Percentiles rank a stretch among this genome's conserved stretches.
These are phyloP conservation scores for Rickenella mellea DNA, from an alignment of 768 basidiomycete species.

Conservation along the genomic window DNA sequence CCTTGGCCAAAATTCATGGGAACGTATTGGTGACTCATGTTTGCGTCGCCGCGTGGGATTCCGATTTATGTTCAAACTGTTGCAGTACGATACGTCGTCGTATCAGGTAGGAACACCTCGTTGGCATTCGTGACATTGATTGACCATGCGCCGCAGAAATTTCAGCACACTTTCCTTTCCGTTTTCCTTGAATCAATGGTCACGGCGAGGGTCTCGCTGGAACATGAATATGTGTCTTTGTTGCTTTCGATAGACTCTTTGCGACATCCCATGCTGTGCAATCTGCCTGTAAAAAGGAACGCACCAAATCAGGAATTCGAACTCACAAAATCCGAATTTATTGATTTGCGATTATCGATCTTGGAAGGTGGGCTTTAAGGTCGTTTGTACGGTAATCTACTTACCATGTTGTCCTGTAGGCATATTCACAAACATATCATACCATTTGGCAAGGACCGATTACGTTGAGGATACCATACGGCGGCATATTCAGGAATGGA, in stretches of 20 bases:
- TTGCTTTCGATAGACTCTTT: conserved; percentile 51
- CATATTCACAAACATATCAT: conserved; percentile 34
- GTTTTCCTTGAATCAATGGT: conserved; percentile 45
- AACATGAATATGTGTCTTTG: conserved; percentile 47
- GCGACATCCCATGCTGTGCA: conserved; percentile 40
- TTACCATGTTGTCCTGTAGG: conserved; percentile 21
- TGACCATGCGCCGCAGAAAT: conserved; percentile 23
- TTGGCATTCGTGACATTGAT: background rate
- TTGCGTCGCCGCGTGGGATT: conserved; percentile 52
- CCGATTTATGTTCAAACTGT: conserved; percentile 46
- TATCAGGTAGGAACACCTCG: conserved; percentile 38
- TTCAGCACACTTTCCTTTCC: conserved; percentile 41
- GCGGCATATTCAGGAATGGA: conserved; percentile 26
- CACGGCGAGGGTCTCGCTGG: conserved; percentile 36
- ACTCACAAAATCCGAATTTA: conserved; percentile 16
- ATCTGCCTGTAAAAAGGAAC: conserved; percentile 17
- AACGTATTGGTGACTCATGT: conserved; percentile 39
- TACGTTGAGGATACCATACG: conserved; percentile 15
- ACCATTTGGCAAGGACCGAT: conserved; percentile 20
- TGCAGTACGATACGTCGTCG: conserved; percentile 49
- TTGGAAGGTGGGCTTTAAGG: conserved; percentile 25
- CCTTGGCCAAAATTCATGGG: conserved; percentile 43
- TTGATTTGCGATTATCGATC: conserved; percentile 25
- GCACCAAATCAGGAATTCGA: conserved; percentile 9
- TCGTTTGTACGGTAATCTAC: conserved; percentile 2